Percentiles rank a stretch among this genome's conserved stretches.
These are phyloP conservation scores for Inosperma sp. DNA, from an alignment of 768 basidiomycete genomes.

Conservation along the genomic window DNA sequence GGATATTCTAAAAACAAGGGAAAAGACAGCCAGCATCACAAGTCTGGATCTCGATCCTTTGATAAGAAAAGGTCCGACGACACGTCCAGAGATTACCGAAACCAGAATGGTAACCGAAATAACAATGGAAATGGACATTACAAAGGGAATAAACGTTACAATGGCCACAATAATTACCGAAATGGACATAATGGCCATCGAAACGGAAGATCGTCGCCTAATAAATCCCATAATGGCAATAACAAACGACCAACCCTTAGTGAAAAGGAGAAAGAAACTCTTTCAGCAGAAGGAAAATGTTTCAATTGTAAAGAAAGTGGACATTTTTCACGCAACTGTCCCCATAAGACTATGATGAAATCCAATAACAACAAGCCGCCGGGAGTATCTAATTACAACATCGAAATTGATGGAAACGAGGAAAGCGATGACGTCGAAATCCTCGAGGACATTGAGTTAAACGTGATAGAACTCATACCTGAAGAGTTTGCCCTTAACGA, in stretches of 20 bases:
- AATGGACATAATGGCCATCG: constrained; percentile 14
- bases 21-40: too few relatives aligned
- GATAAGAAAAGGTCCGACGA: too few relatives aligned
- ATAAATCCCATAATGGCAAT: neutral
- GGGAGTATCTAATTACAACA: constrained; percentile 18
- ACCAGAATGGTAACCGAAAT: neutral
- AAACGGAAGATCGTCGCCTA: neutral
- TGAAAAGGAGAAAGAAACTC: constrained; percentile 12
- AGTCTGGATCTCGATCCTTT: too few relatives aligned
- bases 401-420: constrained; percentile 8
- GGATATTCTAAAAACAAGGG: too few relatives aligned
- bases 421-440: constrained; percentile 9
- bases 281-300: constrained; percentile 20
- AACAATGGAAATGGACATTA: constrained; percentile 19
- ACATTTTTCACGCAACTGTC: constrained; percentile 24
- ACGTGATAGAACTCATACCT: constrained; percentile 3
- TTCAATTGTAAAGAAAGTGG: constrained; percentile 21
- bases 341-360: constrained; percentile 10
- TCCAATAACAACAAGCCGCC: constrained; percentile 19
- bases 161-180: constrained; percentile 27
- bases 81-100: constrained; percentile 5
- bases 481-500: neutral
- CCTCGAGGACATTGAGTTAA: constrained; percentile 13
- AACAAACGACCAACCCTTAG: neutral
- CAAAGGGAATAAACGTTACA: constrained; percentile 18